Base-by-base conservation (phyloP, 371 early-diverging fungal species). In the Mortierella sp. region DNA sequence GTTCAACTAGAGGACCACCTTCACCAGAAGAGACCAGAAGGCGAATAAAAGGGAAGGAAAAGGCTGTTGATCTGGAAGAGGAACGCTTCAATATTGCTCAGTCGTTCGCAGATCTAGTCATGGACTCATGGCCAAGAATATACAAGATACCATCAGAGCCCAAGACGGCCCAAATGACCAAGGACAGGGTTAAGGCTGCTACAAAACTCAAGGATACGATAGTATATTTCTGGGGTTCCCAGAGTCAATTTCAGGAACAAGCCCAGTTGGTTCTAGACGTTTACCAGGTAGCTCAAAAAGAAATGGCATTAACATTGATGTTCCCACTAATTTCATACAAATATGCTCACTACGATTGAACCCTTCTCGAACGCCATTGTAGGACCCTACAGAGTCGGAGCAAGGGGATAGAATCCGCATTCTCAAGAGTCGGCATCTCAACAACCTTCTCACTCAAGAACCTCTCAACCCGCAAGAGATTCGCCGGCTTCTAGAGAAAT, bases 111-210 rank as follows among this genome's bases (percentile, higher is more conserved):
- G 68, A 72, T 5, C 52, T 77, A 4, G 67, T 63, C 64, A 66
- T 71, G 73, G 59, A 64, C 22, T 54, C 73, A n/a, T 78, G 78
- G 73, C 73, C 73, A 24, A 40, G 70, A 39, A 78, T 78, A 58
- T 78, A 78, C 62, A 68, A 72, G 66, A 64, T 62, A n/a, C 73
- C 66, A 28, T 6, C 43, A 18, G 70, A 68, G 20, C 69, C 70
- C 18, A 62, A 39, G 20, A 69, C 73, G 9, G 32, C 40, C 0
- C 61, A 66, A 14, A 65, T 65, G 73, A 66, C 57, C 3, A 66
- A 66, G 57, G 55, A 58, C 3, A 68, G 70, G 52, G 59, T 63
- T 39, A 66, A 66, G 60, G 51, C 51, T 12, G 70, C 73, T 24
- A 69, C 40, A 0, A 32, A 52, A 40, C 63, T 78, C 14, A 69